Base-by-base conservation (phyloP, 2,329 filamentous ascomycete genomes). In the Elsinoe arachidis region DNA sequence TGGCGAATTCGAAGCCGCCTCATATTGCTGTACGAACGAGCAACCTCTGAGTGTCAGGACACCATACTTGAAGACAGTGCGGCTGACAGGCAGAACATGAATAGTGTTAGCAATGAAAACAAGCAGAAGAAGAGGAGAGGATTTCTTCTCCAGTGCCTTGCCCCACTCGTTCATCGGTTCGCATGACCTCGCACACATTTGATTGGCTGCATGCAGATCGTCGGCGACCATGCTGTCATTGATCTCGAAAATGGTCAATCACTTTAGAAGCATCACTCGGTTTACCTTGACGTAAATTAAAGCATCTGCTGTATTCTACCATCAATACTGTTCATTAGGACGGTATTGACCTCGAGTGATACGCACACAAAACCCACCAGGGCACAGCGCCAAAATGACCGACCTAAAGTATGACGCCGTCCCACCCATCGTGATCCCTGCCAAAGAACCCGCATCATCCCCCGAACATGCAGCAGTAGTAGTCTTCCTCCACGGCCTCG, bases 401-500 rank as follows among this genome's bases (percentile, higher is more conserved):
- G 49, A 38, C 19, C 49, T 53, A 2, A 53, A 53, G 17, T 53
- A 53, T 15, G 38, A 43, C 26, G 49, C 54, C 58, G 56, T 62
- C 51, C 66, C 68, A 39, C 72, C 72, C 3, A 71, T 73, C 49
- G 66, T 71, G 55, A 68, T 73, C 23, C 63, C 69, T 5, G 70
- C 74, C 10, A 64, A 66, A 5, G 64, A 62, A 17, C 68, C 71
- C 39, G 63, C 68, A 10, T 61, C 61, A 33, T 67, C 72, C 46
- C 67, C 67, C 5, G 68, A 66, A 2, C 69, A 74, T 54, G 68
- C 68, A 12, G 73, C 74, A n/a, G 72, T 69, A 6, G 72, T 76
- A 60, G 72, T 76, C 54, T 76, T 76, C 61, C 64, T 77, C 4
- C 75, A 77, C 61, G 75, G 75, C 12, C 65, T 77, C 5, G 74